phyloP scores from a whole-genome alignment of 2,329 filamentous ascomycete species.

The Colletotrichum limetticola region DNA sequence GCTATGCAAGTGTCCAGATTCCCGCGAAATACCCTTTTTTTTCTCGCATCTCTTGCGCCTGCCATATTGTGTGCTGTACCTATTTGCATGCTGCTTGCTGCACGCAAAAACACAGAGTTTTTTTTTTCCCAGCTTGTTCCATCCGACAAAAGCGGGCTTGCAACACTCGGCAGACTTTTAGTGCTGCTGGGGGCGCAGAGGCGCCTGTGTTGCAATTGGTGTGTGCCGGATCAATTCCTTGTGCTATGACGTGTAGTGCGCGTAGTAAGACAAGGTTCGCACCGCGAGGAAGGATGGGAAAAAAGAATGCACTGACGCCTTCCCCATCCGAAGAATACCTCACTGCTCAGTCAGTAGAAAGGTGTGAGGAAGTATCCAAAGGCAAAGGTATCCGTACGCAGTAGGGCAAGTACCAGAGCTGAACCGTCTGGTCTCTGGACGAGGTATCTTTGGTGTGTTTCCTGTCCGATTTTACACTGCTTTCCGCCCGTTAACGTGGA shows the following conservation, averaged over 20 bases:
- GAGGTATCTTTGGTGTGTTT: constrained; percentile 24
- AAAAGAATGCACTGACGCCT: neutral
- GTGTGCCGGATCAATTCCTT: constrained; percentile 26
- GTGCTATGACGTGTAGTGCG: constrained; percentile 32
- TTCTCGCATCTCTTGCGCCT: neutral
- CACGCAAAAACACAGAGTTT: constrained; percentile 16
- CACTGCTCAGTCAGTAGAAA: no score
- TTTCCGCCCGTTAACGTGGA: neutral
- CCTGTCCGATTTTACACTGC: neutral
- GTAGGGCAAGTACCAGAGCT: constrained; percentile 2
- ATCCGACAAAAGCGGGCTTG: constrained; percentile 29
- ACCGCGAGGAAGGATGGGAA: neutral
- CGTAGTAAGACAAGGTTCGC: constrained; percentile 29
- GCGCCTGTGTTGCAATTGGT: constrained; percentile 28
- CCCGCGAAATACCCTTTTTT: constrained; percentile 9
- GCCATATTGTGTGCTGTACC: neutral
- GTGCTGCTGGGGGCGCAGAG: constrained; percentile 28
- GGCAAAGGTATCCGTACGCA: neutral
- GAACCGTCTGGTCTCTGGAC: constrained; percentile 24
- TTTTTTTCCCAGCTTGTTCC: constrained; percentile 7
- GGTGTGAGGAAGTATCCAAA: neutral
- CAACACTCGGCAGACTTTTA: constrained; percentile 27
- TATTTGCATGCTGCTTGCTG: neutral
- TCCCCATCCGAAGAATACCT: neutral
- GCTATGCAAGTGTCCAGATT: neutral